Base-by-base conservation (phyloP, 257 asterid species). In the Voacanga thouarsii region DNA sequence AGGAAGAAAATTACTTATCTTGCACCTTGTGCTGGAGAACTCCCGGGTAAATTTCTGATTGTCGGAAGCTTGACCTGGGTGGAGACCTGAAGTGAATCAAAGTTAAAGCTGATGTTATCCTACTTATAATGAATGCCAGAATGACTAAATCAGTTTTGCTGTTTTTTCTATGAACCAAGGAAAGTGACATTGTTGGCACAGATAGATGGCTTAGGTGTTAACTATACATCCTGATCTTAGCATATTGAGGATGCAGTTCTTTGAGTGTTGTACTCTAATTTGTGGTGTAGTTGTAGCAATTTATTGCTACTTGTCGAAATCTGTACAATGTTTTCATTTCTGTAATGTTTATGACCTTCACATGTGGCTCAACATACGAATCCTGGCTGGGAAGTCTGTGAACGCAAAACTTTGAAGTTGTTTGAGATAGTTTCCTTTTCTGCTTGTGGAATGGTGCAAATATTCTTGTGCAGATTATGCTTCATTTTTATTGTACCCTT, bases 61-160 rank as follows among this genome's bases (percentile, higher is more conserved):
- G 86, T 87, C 84, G 99, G 97, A 80, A 93, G 92, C 88, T 80
- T 95, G 84, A 90, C 94, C 23, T 95, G 99, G 99, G 88, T 88
- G 45, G 98, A 93, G 78, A 89, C 84, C 57, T 86, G 86, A 79
- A 57, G 45, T 49, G 44, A 73, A 65, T 8, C 8, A 49, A 50
- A 33, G 26, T 21, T 72, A 45, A 26, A 69, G 71, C 63, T 79
- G 41, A 53, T 45, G 41, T 45, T 71, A n/a, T 39, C 56, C 71
- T 65, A 2, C n/a, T 64, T 23, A n/a, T 12, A n/a, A 45, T 3
- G 12, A 47, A 15, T 55, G 15, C 18, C 11, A 19, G 33, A 24
- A 9, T 79, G 74, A 33, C n/a, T n/a, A 49, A 45, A 71, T 71
- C 24, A 47, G 39, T 28, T 66, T 11, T 33, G 44, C 37, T 64